Base-by-base conservation (phyloP, 768 basidiomycete species). In the Cystobasidium tubakii region DNA sequence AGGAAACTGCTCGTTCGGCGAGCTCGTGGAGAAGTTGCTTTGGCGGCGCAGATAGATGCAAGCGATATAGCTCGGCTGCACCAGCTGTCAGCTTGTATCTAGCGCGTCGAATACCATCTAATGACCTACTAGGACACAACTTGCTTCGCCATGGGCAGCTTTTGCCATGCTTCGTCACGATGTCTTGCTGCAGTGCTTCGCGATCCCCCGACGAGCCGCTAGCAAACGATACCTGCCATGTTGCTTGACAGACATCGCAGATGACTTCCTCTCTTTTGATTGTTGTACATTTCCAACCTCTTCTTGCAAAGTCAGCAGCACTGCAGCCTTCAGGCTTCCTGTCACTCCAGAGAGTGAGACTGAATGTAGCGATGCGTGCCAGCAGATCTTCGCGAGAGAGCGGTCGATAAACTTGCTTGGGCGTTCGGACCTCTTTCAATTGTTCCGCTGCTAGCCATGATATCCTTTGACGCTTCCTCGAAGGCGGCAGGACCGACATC, bases 231-330 rank as follows among this genome's bases (percentile, higher is more conserved):
- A 60, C 57, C 19, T 25, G 25, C 69, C 69, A 71, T n/a, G 29
- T 60, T 1, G 25, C 29, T 7, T 34, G 31, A 31, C 69, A 71
- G 25, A 44, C 53, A 53, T 55, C 29, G 69, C 69, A 71, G 17
- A 17, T 44, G 17, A 71, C 69, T 39, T 71, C 54, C 42, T 71
- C 69, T 19, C 69, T 55, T 31, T 31, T 33, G 12, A 36, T 71
- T 9, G 54, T 54, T n/a, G 54, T 71, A 44, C 69, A 71, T 29
- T 54, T 71, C 69, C 69, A 71, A 4, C 69, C 69, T 17, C 55
- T 17, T 36, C 42, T 71, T 36, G 69, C 69, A 55, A 71, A 57
- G 9, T 71, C 31, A 10, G 60, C 69, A 10, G 69, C 69, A 15
- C 33, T 25, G 55, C 69, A 60, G 2, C 54, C 33, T 3, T 36